phyloP scores from a whole-genome alignment of 495 filamentous ascomycete genomes.

The Trichoderma parareesei region DNA sequence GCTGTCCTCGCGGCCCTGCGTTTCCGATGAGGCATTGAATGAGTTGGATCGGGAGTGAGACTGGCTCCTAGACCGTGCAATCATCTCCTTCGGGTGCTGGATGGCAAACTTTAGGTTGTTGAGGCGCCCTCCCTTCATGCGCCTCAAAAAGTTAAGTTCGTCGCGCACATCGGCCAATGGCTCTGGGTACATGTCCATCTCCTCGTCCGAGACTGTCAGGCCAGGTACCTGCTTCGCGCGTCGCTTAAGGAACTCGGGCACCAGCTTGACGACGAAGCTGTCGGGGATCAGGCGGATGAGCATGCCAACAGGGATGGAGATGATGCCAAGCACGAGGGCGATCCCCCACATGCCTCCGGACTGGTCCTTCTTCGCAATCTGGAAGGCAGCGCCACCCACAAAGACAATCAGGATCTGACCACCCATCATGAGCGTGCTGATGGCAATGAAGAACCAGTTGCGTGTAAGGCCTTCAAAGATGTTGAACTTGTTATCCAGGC shows the following conservation, averaged over 20 bases:
- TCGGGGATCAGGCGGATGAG: constrained; percentile 55
- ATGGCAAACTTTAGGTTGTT: constrained; percentile 80
- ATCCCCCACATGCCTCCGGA: constrained; percentile 66
- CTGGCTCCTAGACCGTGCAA: constrained; percentile 60
- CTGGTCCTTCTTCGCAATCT: constrained; percentile 49
- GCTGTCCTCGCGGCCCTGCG: constrained; percentile 53
- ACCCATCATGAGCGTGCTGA: constrained; percentile 71
- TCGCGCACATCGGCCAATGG: constrained; percentile 67
- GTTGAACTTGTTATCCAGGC: constrained; percentile 82
- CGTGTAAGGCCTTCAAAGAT: constrained; percentile 73
- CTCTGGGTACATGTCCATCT: constrained; percentile 63
- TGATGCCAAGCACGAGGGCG: constrained; percentile 59
- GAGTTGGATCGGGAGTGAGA: constrained; percentile 69
- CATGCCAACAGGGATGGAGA: constrained; percentile 68
- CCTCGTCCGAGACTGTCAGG: constrained; percentile 63
- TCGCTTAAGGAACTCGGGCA: constrained; percentile 60
- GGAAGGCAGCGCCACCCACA: constrained; percentile 65
- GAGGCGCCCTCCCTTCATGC: constrained; percentile 81
- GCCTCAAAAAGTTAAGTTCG: constrained; percentile 81
- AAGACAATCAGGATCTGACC: constrained; percentile 77
- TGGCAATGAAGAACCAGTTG: constrained; percentile 78
- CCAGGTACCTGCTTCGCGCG: constrained; percentile 44
- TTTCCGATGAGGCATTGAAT: constrained; percentile 42
- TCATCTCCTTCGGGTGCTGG: constrained; percentile 64
- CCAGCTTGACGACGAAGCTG: constrained; percentile 53